These are phyloP conservation scores for Peniophora sp. DNA, from an alignment of 1,284 basidiomycete species.

Conservation along the genomic window DNA sequence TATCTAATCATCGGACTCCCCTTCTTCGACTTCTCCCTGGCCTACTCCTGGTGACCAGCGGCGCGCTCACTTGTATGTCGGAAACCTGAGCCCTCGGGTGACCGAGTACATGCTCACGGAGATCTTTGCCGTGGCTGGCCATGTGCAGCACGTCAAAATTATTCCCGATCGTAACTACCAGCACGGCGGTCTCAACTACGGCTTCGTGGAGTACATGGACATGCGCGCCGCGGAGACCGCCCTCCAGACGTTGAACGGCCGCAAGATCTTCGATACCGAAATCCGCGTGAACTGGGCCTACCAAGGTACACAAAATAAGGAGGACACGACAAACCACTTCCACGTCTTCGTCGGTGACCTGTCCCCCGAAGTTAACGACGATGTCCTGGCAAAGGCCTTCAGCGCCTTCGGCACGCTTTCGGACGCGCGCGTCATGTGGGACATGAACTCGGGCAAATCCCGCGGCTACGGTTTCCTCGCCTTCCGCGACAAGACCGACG, in stretches of 20 bases:
- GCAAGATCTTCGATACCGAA: conserved; percentile 97
- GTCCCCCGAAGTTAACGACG: conserved; percentile 95
- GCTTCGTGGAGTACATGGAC: conserved; percentile 96
- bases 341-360: conserved; percentile 99
- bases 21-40: conserved; percentile 28
- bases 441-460: conserved; percentile 98
- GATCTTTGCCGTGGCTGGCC: conserved; percentile 92
- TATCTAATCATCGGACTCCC: conserved; percentile 19
- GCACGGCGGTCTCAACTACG: conserved; percentile 96
- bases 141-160: conserved; percentile 96
- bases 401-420: conserved; percentile 90
- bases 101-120: conserved; percentile 93
- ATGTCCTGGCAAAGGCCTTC: conserved; percentile 94
- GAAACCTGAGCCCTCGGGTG: conserved; percentile 90
- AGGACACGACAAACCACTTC: conserved; percentile 92
- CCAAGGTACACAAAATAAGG: conserved; percentile 92
- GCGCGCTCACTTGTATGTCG: conserved; percentile 94
- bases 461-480: conserved; percentile 91
- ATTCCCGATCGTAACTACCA: conserved; percentile 97
- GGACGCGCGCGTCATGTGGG: conserved; percentile 99
- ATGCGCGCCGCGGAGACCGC: conserved; percentile 97
- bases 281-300: conserved; percentile 98
- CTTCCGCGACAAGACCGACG: conserved; percentile 94
- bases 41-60: conserved; percentile 43
- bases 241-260: conserved; percentile 91